Conservation (phyloP, 2,329 filamentous ascomycete species). For the Fusarium staphyleae region DNA sequence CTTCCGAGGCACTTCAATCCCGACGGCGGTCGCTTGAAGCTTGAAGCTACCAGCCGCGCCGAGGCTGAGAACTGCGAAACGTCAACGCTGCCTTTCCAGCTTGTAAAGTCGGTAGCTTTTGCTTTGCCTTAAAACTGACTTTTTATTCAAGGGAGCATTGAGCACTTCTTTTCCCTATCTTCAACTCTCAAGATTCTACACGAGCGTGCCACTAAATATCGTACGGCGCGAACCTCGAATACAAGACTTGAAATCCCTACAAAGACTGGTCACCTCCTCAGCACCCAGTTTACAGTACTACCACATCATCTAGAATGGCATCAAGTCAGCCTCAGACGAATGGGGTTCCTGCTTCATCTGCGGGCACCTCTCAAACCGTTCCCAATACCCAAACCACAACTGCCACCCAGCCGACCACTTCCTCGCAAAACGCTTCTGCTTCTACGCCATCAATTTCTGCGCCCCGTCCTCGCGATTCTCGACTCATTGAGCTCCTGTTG, state of each 20-base stretch:
- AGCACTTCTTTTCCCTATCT: neutral
- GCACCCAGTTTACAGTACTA: neutral
- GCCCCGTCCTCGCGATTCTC: constrained; percentile 76
- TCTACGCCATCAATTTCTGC: constrained; percentile 50
- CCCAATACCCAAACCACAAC: constrained; percentile 48
- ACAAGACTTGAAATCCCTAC: constrained; percentile 9
- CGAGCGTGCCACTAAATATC: neutral
- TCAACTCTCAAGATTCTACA: neutral
- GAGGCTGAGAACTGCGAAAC: neutral
- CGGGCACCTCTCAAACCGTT: constrained; percentile 48
- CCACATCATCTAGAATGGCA: constrained; percentile 40
- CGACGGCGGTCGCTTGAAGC: constrained; percentile 5
- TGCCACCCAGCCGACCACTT: constrained; percentile 37
- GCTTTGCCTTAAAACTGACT: neutral
- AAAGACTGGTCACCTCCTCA: constrained; percentile 2
- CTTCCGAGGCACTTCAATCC: constrained; percentile 8
- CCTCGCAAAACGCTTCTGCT: constrained; percentile 38
- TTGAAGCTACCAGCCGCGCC: constrained; percentile 5
- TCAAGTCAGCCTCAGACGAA: constrained; percentile 60
- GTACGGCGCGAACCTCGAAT: constrained; percentile 4
- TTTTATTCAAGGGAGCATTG: too few relatives aligned
- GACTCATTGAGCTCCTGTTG: constrained; percentile 80
- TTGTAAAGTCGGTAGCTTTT: neutral
- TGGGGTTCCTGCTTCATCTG: constrained; percentile 55
- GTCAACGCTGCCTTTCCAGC: constrained; percentile 1